phyloP scores from a whole-genome alignment of 1,139 yeast genomes.

The Magnusiomyces magnusii region DNA sequence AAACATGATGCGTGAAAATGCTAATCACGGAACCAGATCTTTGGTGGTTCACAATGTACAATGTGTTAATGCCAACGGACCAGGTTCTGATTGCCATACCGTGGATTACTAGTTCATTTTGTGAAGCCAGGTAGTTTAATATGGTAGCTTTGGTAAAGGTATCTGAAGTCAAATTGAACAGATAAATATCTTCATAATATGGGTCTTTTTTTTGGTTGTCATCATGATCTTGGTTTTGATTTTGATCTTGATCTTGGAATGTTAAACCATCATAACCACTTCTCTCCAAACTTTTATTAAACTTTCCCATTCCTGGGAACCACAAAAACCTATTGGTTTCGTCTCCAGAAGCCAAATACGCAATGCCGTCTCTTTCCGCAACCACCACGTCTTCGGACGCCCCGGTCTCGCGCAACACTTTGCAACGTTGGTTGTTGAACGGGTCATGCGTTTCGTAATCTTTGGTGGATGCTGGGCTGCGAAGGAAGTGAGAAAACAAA shows the following conservation, averaged over 20 bases:
- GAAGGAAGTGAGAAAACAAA: neutral
- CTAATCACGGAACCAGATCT: constrained; percentile 16
- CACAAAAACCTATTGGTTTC: neutral
- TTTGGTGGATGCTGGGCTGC: neutral
- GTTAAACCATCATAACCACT: neutral
- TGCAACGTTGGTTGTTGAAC: neutral
- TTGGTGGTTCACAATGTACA: constrained; percentile 20
- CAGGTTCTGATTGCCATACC: constrained; percentile 15
- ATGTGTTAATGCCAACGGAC: constrained; percentile 9
- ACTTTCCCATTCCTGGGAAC: constrained; percentile 5
- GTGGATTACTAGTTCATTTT: constrained; percentile 16
- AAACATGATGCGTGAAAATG: constrained; percentile 15
- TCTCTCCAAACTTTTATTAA: neutral
- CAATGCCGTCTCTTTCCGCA: constrained; percentile 8
- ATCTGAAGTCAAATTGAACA: constrained; percentile 7
- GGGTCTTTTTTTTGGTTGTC: neutral
- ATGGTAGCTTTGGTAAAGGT: constrained; percentile 6
- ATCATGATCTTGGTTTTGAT: too few relatives aligned
- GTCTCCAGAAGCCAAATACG: constrained; percentile 9
- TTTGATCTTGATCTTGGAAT: neutral
- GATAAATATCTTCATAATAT: constrained; percentile 11
- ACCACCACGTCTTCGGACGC: constrained; percentile 11
- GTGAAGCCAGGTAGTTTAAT: constrained; percentile 6
- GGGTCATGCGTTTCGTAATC: neutral
- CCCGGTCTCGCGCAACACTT: neutral